Evolutionary conservation across 345 rosid species (phyloP).

Genomic region (Sisymbrium irio): DNA sequence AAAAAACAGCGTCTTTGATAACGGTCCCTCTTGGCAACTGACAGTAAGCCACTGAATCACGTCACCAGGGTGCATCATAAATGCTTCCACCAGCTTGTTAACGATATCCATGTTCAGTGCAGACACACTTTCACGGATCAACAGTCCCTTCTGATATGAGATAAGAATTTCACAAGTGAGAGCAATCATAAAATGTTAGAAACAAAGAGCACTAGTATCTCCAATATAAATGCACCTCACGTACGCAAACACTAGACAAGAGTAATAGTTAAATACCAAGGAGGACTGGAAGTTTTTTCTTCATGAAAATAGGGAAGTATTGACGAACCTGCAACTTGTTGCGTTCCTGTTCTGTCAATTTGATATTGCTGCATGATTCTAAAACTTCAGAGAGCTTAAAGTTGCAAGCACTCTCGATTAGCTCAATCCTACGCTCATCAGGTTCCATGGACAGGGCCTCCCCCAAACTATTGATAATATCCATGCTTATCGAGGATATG

Average conservation of each 20-base stretch:
- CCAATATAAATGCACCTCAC: background rate
- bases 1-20: conserved; percentile 66
- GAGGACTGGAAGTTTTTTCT: background rate
- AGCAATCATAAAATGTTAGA: background rate
- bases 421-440: conserved; percentile 51
- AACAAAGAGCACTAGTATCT: background rate
- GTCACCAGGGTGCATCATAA: conserved; percentile 49
- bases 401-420: conserved; percentile 46
- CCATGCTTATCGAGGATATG: conserved; percentile 47
- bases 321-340: conserved; percentile 34
- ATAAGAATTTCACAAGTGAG: conserved; percentile 14
- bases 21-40: conserved; percentile 45
- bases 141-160: conserved; percentile 39
- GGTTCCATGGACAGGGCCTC: conserved; percentile 45
- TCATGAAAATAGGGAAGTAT: background rate
- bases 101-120: conserved; percentile 58
- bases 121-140: conserved; percentile 42
- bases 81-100: conserved; percentile 52
- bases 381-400: conserved; percentile 44
- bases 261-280: background rate
- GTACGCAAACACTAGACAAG: background rate
- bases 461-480: conserved; percentile 53
- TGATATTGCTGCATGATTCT: conserved; percentile 27
- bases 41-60: conserved; percentile 52
- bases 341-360: conserved; percentile 32